These are phyloP conservation scores for Fusarium globosum DNA, from an alignment of 2,329 filamentous ascomycete species.

Conservation along the genomic window DNA sequence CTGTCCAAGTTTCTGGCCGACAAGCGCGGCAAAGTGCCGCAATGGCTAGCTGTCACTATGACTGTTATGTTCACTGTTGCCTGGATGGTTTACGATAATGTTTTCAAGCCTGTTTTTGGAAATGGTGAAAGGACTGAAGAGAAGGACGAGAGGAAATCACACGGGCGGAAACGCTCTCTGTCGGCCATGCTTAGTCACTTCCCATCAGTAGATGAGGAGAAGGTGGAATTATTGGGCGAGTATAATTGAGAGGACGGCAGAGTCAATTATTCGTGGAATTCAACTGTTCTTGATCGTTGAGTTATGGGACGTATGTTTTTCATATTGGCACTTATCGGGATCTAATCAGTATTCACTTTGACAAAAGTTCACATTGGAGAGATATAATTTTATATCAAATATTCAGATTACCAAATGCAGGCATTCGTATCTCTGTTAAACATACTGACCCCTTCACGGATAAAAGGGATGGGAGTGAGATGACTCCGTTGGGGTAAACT, in stretches of 20 bases:
- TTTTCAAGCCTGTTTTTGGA: conserved; percentile 75
- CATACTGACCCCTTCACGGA: background rate
- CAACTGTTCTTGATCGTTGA: background rate
- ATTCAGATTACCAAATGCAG: background rate
- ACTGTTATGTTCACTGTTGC: conserved; percentile 62
- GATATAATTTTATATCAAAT: background rate
- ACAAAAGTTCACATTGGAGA: background rate
- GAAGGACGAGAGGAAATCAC: conserved; percentile 25
- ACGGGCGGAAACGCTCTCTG: conserved; percentile 11
- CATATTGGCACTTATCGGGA: background rate
- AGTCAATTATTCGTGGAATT: no score
- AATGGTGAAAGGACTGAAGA: conserved; percentile 79
- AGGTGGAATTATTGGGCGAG: conserved; percentile 31
- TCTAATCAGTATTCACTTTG: background rate
- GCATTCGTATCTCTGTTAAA: background rate
- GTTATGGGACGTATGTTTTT: background rate
- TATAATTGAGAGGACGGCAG: conserved; percentile 9
- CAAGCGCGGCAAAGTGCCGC: conserved; percentile 73
- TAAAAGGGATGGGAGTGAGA: conserved; percentile 27
- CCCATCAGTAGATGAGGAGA: conserved; percentile 41
- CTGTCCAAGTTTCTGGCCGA: conserved; percentile 65
- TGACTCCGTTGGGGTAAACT: conserved; percentile 39
- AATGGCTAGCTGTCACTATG: conserved; percentile 69
- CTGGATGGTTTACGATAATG: conserved; percentile 59
- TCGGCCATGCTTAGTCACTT: conserved; percentile 13